Evolutionary conservation across 2,329 filamentous ascomycete species (phyloP).

Genomic region (Aspergillus sojae): DNA sequence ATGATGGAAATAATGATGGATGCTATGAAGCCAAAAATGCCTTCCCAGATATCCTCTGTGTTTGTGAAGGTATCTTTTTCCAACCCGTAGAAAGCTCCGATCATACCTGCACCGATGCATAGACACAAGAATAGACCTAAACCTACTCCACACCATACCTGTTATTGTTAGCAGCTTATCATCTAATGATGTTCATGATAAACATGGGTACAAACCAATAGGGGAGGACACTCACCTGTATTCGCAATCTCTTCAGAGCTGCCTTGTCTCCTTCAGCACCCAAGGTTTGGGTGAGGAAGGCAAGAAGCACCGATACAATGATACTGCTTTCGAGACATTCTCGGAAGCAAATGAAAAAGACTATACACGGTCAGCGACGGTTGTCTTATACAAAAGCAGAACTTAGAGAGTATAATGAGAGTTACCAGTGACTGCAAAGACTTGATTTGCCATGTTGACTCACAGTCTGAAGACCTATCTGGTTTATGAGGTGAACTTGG

Average conservation of each 20-base stretch:
- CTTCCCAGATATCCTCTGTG: constrained; percentile 79
- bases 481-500: too few species aligned
- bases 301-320: constrained; percentile 80
- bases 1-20: constrained; percentile 79
- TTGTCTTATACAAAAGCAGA: neutral
- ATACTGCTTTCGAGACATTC: constrained; percentile 82
- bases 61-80: constrained; percentile 67
- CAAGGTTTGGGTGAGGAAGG: constrained; percentile 81
- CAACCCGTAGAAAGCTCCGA: constrained; percentile 72
- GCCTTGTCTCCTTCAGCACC: constrained; percentile 63
- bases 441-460: constrained; percentile 16
- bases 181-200: too few species aligned
- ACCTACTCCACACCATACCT: constrained; percentile 70
- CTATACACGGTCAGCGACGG: constrained; percentile 30
- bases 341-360: constrained; percentile 90
- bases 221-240: constrained; percentile 53
- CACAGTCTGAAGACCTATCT: neutral
- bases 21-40: constrained; percentile 75
- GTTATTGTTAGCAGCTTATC: constrained; percentile 2
- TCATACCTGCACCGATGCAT: constrained; percentile 66
- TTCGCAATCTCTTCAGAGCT: constrained; percentile 68
- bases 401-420: neutral
- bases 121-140: constrained; percentile 67
- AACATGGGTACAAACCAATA: neutral
- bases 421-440: constrained; percentile 20